Conservation (phyloP, 2,329 filamentous ascomycete species). For the Penicillium sp. region DNA sequence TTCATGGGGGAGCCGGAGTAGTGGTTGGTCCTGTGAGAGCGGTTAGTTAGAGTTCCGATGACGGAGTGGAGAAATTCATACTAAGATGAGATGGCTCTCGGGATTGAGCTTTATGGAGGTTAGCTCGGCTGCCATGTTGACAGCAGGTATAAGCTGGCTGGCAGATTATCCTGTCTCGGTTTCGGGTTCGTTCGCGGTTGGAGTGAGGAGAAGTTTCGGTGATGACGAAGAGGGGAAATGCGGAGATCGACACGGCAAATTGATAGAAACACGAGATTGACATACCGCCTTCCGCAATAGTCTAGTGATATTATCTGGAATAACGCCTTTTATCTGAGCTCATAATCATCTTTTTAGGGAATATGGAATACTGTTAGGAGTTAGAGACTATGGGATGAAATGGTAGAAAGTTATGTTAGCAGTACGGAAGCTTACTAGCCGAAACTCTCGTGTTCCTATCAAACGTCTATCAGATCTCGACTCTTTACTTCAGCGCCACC, state of each 20-base stretch:
- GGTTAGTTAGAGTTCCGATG: conserved; percentile 9
- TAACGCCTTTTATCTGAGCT: too few species aligned
- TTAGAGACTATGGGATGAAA: too few species aligned
- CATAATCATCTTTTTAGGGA: too few species aligned
- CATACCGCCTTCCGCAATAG: too few species aligned
- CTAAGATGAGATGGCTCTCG: conserved; percentile 48
- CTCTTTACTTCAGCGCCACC: too few species aligned
- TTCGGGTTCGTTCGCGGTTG: not conserved
- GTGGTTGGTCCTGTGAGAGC: conserved; percentile 71
- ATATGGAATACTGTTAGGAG: too few species aligned
- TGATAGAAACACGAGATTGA: too few species aligned
- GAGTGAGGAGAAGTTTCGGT: conserved; percentile 1
- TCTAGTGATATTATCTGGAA: too few species aligned
- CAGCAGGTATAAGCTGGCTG: not conserved
- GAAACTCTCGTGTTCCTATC: too few species aligned
- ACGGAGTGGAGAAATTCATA: conserved; percentile 24
- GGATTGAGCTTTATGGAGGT: conserved; percentile 48
- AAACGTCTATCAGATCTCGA: not conserved
- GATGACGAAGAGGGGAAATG: conserved; percentile 6
- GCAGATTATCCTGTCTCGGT: not conserved
- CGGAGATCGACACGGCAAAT: not conserved
- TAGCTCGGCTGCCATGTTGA: conserved; percentile 41
- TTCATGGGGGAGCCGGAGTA: conserved; percentile 87
- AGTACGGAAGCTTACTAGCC: too few species aligned
- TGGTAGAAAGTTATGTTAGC: too few species aligned